Evolutionary conservation across 805 yeast species (phyloP), one percentile per base, ranked within the genome.

Genomic region (Zygoascus bituminiphila): DNA sequence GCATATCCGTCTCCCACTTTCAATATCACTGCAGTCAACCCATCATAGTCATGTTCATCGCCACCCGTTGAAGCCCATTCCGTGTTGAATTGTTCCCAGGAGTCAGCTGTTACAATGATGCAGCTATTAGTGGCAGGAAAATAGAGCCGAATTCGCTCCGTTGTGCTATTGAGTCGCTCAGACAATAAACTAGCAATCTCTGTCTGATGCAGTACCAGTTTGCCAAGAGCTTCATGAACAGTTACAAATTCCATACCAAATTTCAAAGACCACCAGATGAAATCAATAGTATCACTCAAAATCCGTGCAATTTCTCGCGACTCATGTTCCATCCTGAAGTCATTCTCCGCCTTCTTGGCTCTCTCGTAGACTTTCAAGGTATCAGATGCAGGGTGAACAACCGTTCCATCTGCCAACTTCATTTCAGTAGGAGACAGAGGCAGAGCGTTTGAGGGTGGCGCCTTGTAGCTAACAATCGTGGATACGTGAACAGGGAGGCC

Each of bases 211-310:
- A 44, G 29, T 25, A 23, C 42, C 45, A 44, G 42, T 25, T 38
- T 36, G 4, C 46, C 50, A 20, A 42, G 43, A 2, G 37, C 20
- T 14, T 49, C 52, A 25, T 46, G 44, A 23, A 49, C 29, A 29
- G 39, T 42, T 9, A 49, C 36, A 15, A 33, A 33, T 10, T 37
- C 23, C 19, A 49, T 36, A 2, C 39, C 40, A 8, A 26, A 23
- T 10, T 21, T 19, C 9, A 33, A 21, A 29, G 40, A 23, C 49
- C 49, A 49, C 47, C 46, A 42, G 37, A 49, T 46, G 24, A 49
- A 26, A 15, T 46, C 45, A 23, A 24, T 42, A 20, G 46, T 40
- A 10, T 46, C 41, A 15, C 15, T 31, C 15, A 49, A 19, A 8
- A 49, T 17, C n/a, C 46, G 19, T 20, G 39, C 29, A 6, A 24